Evolutionary conservation across 2,329 filamentous ascomycete genomes (phyloP).

Genomic region (Fusarium irregulare): DNA sequence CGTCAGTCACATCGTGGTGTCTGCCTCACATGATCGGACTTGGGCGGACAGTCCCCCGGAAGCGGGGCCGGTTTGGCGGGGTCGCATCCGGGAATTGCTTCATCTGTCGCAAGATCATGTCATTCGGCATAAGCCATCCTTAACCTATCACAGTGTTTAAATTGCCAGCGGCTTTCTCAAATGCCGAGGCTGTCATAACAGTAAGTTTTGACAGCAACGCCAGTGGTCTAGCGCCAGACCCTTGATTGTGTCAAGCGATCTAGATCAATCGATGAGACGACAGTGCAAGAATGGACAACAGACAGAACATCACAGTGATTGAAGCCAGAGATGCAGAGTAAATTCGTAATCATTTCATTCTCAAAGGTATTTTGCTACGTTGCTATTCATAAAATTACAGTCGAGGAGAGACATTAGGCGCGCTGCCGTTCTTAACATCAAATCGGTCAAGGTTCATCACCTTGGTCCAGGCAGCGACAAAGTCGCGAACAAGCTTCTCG

Average conservation of each 20-base stretch:
- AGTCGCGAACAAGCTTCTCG: conserved; percentile 76
- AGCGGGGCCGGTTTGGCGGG: conserved; percentile 2
- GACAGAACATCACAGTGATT: not conserved
- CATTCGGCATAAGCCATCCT: not conserved
- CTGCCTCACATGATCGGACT: conserved; percentile 19
- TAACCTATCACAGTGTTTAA: not conserved
- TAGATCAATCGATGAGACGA: not conserved
- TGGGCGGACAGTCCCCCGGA: not conserved
- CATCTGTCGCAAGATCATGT: not conserved
- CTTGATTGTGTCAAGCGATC: no score
- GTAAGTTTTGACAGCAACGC: not conserved
- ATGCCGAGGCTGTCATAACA: not conserved
- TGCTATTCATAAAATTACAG: conserved; percentile 39
- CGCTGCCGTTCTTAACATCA: conserved; percentile 54
- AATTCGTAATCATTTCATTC: conserved; percentile 36
- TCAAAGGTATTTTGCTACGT: conserved; percentile 42
- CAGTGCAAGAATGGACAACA: not conserved
- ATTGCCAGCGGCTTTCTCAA: not conserved
- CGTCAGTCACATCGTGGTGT: not conserved
- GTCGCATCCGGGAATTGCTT: not conserved
- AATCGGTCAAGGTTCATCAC: conserved; percentile 79
- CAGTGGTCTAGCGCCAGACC: not conserved
- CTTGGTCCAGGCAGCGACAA: conserved; percentile 78
- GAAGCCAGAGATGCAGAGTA: not conserved
- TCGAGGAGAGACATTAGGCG: conserved; percentile 31